phyloP scores from a whole-genome alignment of 768 basidiomycete species.

The Cyathus striatus region DNA sequence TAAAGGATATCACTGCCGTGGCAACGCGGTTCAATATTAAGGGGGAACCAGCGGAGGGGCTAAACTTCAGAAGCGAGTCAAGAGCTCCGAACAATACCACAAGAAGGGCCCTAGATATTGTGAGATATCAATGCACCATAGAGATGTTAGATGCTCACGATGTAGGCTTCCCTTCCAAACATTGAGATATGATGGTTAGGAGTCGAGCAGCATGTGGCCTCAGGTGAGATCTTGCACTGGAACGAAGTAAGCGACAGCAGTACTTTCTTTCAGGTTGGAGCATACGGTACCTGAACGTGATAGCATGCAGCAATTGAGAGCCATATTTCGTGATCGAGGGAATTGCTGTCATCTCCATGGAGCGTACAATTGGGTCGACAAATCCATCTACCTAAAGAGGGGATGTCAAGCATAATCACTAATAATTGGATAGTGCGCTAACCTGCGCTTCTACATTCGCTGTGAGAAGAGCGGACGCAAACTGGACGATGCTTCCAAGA shows the following conservation, averaged over 20 bases:
- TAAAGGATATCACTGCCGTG: constrained; percentile 43
- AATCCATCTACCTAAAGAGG: constrained; percentile 39
- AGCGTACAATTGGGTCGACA: constrained; percentile 44
- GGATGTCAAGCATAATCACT: constrained; percentile 4
- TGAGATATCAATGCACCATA: neutral
- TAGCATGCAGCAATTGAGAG: constrained; percentile 40
- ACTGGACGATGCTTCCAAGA: constrained; percentile 52
- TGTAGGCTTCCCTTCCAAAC: constrained; percentile 51
- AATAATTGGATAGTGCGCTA: neutral
- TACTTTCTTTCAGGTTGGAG: no score
- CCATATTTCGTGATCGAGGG: constrained; percentile 50
- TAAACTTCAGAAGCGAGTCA: constrained; percentile 33
- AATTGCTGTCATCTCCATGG: constrained; percentile 49
- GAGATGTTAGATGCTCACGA: constrained; percentile 31
- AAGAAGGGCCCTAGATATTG: constrained; percentile 25
- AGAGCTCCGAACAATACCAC: constrained; percentile 41
- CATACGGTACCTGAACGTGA: neutral
- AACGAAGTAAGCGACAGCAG: neutral
- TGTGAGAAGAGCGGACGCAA: constrained; percentile 46
- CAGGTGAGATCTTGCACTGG: constrained; percentile 50
- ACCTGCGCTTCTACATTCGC: constrained; percentile 46
- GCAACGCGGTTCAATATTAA: constrained; percentile 48
- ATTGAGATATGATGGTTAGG: constrained; percentile 46
- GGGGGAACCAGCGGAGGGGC: constrained; percentile 42
- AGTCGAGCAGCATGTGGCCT: constrained; percentile 52